Conservation (phyloP, 164 flowering plant genomes). For the Liriodendron chinense region DNA sequence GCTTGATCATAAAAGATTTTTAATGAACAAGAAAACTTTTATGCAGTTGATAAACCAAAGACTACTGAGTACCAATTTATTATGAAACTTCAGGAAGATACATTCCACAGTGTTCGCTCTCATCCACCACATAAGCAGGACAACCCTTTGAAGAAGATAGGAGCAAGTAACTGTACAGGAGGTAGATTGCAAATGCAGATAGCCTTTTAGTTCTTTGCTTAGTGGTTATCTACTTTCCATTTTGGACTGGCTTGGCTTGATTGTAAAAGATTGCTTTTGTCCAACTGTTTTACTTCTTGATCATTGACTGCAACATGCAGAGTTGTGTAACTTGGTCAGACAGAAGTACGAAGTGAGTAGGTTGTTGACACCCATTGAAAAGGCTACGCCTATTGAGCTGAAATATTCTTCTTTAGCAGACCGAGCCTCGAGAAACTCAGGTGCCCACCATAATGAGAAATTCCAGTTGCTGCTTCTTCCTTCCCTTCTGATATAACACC, state of each 20-base stretch:
- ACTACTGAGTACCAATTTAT: constrained; percentile 73
- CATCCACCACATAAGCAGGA: constrained; percentile 22
- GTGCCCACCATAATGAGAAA: constrained; percentile 16
- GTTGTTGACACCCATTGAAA: constrained; percentile 16
- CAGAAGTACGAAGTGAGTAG: constrained; percentile 16
- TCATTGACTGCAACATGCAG: constrained; percentile 15
- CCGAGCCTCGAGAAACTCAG: constrained; percentile 27
- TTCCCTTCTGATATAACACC: neutral
- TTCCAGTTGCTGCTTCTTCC: neutral
- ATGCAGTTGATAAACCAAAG: constrained; percentile 53
- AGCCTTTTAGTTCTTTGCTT: neutral
- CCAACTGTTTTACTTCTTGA: neutral
- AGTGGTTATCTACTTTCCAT: no score
- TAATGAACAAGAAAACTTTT: neutral
- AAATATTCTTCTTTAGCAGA: constrained; percentile 19
- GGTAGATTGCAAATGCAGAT: constrained; percentile 21
- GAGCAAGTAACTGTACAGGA: constrained; percentile 17
- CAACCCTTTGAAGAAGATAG: constrained; percentile 16
- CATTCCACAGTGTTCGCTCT: constrained; percentile 13
- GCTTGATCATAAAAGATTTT: neutral
- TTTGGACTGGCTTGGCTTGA: neutral
- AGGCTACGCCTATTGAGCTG: constrained; percentile 25
- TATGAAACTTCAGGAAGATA: constrained; percentile 46
- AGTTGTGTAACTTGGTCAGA: constrained; percentile 11
- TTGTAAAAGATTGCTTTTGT: neutral